Conservation (phyloP, 768 basidiomycete species). For the Psilocybe tampanensis region DNA sequence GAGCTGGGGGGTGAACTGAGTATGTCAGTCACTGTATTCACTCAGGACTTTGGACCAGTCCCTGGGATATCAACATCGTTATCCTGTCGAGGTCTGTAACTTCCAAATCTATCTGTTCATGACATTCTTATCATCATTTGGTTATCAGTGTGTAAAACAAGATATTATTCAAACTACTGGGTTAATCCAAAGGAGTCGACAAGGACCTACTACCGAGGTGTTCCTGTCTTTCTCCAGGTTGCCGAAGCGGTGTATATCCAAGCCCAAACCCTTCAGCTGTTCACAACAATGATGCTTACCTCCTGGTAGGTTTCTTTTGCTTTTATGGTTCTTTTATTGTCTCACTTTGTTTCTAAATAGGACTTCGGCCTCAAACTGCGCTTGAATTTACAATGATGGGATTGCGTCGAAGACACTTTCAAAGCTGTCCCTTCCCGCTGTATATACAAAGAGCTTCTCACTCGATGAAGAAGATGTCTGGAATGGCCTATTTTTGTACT, state of each 20-base stretch:
- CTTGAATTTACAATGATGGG: slow-evolving; percentile 27
- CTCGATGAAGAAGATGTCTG: slow-evolving; percentile 22
- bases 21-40: slow-evolving; percentile 20
- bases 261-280: not conserved
- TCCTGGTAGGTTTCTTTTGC: slow-evolving; percentile 5
- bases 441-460: not conserved
- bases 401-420: not conserved
- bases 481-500: slow-evolving; percentile 25
- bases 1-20: slow-evolving; percentile 12
- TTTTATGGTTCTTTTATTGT: not conserved
- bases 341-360: not conserved
- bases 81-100: slow-evolving; percentile 30
- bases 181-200: slow-evolving; percentile 19
- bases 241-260: slow-evolving; percentile 10
- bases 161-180: slow-evolving; percentile 30
- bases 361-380: slow-evolving; percentile 30
- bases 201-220: slow-evolving; percentile 20
- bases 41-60: slow-evolving; percentile 23
- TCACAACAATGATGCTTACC: slow-evolving; percentile 14
- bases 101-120: not conserved
- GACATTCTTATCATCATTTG: not conserved
- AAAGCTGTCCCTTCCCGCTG: slow-evolving; percentile 16
- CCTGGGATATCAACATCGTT: slow-evolving; percentile 23
- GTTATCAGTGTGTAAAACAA: slow-evolving; percentile 25
- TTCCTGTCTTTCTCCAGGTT: slow-evolving; percentile 6